Evolutionary conservation across 352 stramenopile species (phyloP).

Genomic region (Phytophthora sansomeana): DNA sequence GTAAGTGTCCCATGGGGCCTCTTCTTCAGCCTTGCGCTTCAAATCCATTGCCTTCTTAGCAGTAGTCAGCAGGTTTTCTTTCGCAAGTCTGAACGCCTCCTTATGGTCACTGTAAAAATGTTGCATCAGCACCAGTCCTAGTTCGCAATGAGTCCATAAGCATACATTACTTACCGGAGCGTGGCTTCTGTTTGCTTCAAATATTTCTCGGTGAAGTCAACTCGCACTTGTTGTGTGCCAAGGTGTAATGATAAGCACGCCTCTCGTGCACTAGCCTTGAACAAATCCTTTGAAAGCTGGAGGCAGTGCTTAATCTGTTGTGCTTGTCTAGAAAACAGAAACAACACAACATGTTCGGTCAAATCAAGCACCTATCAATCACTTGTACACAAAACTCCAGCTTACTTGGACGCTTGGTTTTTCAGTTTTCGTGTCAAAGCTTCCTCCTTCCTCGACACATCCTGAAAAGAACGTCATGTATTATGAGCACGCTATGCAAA

Average conservation of each 20-base stretch:
- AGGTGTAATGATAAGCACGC: conserved; percentile 62
- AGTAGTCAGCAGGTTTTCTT: conserved; percentile 66
- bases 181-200: conserved; percentile 60
- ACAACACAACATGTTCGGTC: conserved; percentile 1
- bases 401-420: conserved; percentile 70
- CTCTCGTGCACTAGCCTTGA: conserved; percentile 57
- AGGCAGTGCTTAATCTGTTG: conserved; percentile 75
- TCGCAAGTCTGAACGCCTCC: conserved; percentile 68
- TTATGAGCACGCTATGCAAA: conserved; percentile 1
- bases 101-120: conserved; percentile 46
- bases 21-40: conserved; percentile 70
- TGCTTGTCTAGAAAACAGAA: conserved; percentile 50
- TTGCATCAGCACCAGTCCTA: conserved; percentile 6
- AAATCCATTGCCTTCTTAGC: conserved; percentile 75
- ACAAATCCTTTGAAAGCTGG: conserved; percentile 60
- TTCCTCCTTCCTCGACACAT: conserved; percentile 81
- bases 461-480: conserved; percentile 37
- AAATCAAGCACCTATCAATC: conserved; percentile 7
- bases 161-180: conserved; percentile 46
- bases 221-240: conserved; percentile 71
- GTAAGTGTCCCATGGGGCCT: conserved; percentile 72
- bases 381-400: not conserved
- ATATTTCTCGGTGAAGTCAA: conserved; percentile 69
- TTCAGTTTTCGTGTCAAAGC: conserved; percentile 80
- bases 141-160: not conserved